Evolutionary conservation across 2,329 filamentous ascomycete genomes (phyloP), one percentile per base, ranked within the genome.

Genomic region (Beauveria medogensis): DNA sequence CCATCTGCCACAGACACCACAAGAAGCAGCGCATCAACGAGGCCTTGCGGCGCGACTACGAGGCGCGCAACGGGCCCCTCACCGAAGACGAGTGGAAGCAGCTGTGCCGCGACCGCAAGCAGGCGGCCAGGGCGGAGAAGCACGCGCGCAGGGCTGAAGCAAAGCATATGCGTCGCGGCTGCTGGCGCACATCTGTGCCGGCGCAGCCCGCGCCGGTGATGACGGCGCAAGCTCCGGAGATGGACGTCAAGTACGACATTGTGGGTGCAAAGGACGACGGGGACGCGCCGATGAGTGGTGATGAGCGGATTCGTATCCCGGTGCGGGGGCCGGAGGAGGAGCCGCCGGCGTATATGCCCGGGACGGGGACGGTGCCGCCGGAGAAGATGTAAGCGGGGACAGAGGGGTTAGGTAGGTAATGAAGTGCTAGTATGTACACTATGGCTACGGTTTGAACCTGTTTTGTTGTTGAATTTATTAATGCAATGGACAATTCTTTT

Each of bases 1-100:
- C 56, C 47, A 46, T 59, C 40, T 59, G 56, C 40, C 56, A 59
- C 56, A 53, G n/a, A n/a, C 48, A 51, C 56, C 56, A 59, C 56
- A 59, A 59, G 47, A 34, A n/a, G n/a, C 47, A 59, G 56, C 56
- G 56, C 48, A 24, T 59, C 37, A 7, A 46, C 37, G 4, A 53
- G 14, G 48, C 37, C n/a, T 59, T 53, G 6, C 6, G 24, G 24
- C 20, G 24, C 37, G 40, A 53, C 7, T 46, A 44, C 40, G 40
- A 46, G 46, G 47, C 34, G 28, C 43, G 43, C 18, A 41, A 43
- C 56, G 56, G 56, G 7, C 37, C 56, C 12, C 34, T 59, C 8
- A 59, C 48, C 37, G 46, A 53, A 20, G 24, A 44, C 2, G 47
- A 59, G 56, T 59, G 56, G 56, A 59, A 53, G 56, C 56, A 59